Percentiles rank a stretch among this genome's conserved stretches.
Evolutionary conservation across 177 flowering plant genomes (phyloP).

Genomic region (Vitis hybrid): DNA sequence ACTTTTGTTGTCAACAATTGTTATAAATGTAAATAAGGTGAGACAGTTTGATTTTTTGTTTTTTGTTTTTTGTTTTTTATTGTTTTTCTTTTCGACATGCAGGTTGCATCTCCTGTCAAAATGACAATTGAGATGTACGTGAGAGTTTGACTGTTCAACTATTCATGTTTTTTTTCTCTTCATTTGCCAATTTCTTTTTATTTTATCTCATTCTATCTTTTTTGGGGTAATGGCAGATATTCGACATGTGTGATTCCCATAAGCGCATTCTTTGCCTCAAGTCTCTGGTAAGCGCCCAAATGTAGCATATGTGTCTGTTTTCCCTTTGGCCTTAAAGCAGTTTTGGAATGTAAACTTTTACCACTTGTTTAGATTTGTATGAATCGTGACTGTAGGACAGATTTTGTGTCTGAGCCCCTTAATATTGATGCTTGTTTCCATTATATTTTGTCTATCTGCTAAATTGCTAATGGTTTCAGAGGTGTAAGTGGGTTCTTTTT

Average conservation of each 20-base stretch:
- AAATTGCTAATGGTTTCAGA: too few species aligned
- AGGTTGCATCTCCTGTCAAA: slow-evolving; percentile 96
- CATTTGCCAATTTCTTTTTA: slow-evolving; percentile 2
- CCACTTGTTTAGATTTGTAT: too few species aligned
- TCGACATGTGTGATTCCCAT: slow-evolving; percentile 96
- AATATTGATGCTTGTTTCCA: too few species aligned
- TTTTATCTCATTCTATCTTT: neutral
- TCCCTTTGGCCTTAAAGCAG: too few species aligned
- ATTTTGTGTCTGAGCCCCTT: too few species aligned
- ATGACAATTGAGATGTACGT: slow-evolving; percentile 97
- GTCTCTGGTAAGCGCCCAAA: slow-evolving; percentile 79
- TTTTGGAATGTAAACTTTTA: too few species aligned
- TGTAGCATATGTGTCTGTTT: neutral
- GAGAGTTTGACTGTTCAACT: neutral
- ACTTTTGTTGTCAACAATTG: neutral
- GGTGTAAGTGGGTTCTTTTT: too few species aligned
- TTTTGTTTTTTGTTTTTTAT: neutral
- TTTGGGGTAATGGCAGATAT: slow-evolving; percentile 57
- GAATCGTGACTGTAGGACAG: too few species aligned
- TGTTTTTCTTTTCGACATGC: slow-evolving; percentile 19
- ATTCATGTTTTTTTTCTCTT: neutral
- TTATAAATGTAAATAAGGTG: neutral
- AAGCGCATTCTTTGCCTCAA: slow-evolving; percentile 98
- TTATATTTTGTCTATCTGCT: too few species aligned
- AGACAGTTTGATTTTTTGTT: neutral